Conservation (phyloP, 352 stramenopile species). For the Phytophthora syringae region DNA sequence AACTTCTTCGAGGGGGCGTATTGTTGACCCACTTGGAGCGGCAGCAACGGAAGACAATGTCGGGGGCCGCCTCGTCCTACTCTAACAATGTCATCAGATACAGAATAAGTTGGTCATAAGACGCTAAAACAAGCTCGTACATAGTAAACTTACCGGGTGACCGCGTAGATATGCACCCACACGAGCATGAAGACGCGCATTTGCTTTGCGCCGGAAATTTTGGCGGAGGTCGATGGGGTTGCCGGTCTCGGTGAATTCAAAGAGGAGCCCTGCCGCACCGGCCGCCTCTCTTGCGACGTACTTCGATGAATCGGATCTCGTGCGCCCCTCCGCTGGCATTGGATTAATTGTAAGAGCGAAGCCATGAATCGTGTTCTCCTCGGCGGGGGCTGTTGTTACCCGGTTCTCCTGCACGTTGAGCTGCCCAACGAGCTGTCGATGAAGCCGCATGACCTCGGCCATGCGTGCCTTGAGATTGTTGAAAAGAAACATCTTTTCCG, state of each 20-base stretch:
- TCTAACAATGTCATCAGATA: conserved; percentile 14
- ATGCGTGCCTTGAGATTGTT: conserved; percentile 2
- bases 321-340: neutral
- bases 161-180: conserved; percentile 4
- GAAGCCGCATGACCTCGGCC: conserved; percentile 1
- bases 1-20: conserved; percentile 16
- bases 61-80: conserved; percentile 1
- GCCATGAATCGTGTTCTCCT: conserved; percentile 2
- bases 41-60: conserved; percentile 19
- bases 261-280: neutral
- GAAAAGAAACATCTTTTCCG: conserved; percentile 12
- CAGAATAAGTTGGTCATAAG: conserved; percentile 1
- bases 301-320: neutral
- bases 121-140: neutral
- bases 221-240: conserved; percentile 15
- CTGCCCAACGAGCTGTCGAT: neutral
- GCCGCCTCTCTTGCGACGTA: neutral
- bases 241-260: conserved; percentile 6
- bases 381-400: neutral
- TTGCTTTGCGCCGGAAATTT: conserved; percentile 11
- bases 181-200: neutral
- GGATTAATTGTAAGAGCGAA: conserved; percentile 8
- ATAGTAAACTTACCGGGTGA: conserved; percentile 10
- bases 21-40: conserved; percentile 11
- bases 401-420: conserved; percentile 14